Base-by-base conservation (phyloP, 2,329 filamentous ascomycete species). In the Cladosporium austrohemisphaericum region DNA sequence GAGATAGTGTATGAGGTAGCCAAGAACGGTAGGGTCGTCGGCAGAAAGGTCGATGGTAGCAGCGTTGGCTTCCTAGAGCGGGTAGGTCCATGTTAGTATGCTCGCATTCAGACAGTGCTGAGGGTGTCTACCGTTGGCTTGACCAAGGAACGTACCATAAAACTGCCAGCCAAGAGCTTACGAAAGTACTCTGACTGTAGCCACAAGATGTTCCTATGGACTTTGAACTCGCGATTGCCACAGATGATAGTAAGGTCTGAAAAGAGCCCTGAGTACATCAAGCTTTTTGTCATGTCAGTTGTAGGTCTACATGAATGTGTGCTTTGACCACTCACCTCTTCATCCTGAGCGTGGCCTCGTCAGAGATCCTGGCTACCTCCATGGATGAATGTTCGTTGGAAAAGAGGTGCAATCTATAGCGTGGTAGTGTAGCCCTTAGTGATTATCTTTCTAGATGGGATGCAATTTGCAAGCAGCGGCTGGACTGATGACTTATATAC, bases 201-300 rank as follows among this genome's bases (percentile, higher is more conserved):
- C 28, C 55, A 60, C 40, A 63, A 25, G 32, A 60, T 50, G 1
- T 28, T 44, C 28, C 56, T 58, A 53, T 63, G 58, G 8, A 60
- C 53, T 10, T 49, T 41, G 38, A 52, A 59, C 6, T 19, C 35
- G 19, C 48, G 46, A 4, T 48, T 33, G 14, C 51, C 51, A 40
- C 59, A 60, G 13, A 14, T 49, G 50, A 63, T 53, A 25, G 43
- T 55, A n/a, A 61, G 35, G 33, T 63, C 59, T 23, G 53, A 48
- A 47, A 50, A 51, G 26, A 11, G 35, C 18, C n/a, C 41, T 32
- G 41, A n/a, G n/a, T n/a, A n/a, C n/a, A n/a, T n/a, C n/a, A n/a
- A n/a, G n/a, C n/a, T n/a, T n/a, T n/a, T n/a, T n/a, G n/a, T n/a
- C n/a, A n/a, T n/a, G n/a, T n/a, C n/a, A n/a, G n/a, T n/a, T n/a